Percentiles rank a stretch among this genome's conserved stretches.
These are phyloP conservation scores for Colletotrichum sp. DNA, from an alignment of 2,329 filamentous ascomycete genomes.

Conservation along the genomic window DNA sequence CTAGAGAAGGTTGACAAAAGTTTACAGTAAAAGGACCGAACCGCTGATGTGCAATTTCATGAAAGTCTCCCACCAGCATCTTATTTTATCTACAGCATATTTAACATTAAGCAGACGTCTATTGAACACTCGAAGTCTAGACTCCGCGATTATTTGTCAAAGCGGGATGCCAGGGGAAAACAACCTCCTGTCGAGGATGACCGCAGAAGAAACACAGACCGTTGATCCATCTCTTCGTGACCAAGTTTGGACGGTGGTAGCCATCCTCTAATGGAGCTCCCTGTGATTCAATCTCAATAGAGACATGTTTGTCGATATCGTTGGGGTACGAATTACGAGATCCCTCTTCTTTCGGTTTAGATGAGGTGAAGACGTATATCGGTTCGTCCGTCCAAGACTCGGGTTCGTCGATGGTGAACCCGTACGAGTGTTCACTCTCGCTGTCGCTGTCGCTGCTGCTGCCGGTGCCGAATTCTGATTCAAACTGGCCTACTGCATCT, in stretches of 20 bases:
- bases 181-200: not conserved
- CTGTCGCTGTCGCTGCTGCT: not conserved
- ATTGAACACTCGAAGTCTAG: not conserved
- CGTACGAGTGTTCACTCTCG: not conserved
- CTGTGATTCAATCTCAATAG: not conserved
- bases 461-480: not conserved
- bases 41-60: not conserved
- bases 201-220: not conserved
- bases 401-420: not conserved
- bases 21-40: not conserved
- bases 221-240: not conserved
- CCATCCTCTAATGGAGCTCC: not conserved
- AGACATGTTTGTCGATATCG: not conserved
- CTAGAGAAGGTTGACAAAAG: not conserved
- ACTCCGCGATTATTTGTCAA: not conserved
- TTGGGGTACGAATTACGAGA: not conserved
- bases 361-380: not conserved
- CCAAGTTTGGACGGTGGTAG: not conserved
- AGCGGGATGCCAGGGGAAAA: not conserved
- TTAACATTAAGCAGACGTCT: not conserved
- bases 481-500: not conserved
- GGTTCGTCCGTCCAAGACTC: not conserved
- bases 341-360: not conserved
- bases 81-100: not conserved
- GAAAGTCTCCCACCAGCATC: not conserved